Conservation (phyloP, 176 grass and related monocot species). For the Ensete ventricosum region DNA sequence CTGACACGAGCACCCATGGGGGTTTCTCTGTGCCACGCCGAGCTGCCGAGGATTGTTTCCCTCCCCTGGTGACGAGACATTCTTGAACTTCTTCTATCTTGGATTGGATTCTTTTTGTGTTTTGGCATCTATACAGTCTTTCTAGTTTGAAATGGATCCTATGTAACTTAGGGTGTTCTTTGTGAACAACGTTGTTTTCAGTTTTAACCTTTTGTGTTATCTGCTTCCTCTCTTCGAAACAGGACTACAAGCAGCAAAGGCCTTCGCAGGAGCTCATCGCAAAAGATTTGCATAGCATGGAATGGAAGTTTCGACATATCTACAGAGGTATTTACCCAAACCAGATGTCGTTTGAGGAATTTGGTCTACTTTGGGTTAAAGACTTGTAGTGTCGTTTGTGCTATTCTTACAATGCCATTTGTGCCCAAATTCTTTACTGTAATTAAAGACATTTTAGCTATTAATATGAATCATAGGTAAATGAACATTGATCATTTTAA, state of each 20-base stretch:
- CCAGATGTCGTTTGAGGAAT: background rate
- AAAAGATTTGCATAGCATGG: conserved; percentile 77
- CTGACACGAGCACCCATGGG: conserved; percentile 92
- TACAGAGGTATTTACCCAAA: conserved; percentile 47
- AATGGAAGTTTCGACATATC: conserved; percentile 86
- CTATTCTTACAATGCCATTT: background rate
- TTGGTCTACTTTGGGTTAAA: background rate
- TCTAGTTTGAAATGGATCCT: background rate
- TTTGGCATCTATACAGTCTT: background rate
- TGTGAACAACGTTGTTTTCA: background rate
- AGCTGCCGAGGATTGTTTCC: conserved; percentile 93
- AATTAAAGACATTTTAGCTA: background rate
- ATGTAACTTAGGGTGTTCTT: background rate
- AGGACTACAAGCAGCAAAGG: conserved; percentile 74
- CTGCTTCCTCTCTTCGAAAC: conserved; percentile 7
- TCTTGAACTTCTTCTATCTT: background rate
- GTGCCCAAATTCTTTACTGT: background rate
- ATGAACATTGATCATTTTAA: background rate
- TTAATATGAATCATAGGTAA: background rate
- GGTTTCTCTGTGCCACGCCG: conserved; percentile 98
- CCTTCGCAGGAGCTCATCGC: conserved; percentile 82
- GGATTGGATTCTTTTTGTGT: background rate
- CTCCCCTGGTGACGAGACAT: conserved; percentile 51
- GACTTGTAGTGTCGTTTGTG: background rate
- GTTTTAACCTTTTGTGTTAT: conserved; percentile 17